These are phyloP conservation scores for Magnusiomyces suaveolens DNA, from an alignment of 1,139 yeast genomes.

Conservation along the genomic window DNA sequence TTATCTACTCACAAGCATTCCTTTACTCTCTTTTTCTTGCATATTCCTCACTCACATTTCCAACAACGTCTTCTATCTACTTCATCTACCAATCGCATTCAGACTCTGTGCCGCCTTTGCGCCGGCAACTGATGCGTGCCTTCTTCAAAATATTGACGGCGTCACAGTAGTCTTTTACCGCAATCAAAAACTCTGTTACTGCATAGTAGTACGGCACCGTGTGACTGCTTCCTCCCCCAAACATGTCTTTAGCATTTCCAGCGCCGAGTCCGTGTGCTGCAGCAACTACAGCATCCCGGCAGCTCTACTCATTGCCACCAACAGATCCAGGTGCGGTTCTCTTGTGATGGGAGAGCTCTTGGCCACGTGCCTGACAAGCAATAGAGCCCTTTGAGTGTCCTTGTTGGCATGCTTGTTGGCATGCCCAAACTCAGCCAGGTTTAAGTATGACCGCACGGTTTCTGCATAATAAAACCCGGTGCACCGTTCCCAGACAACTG, in stretches of 20 bases:
- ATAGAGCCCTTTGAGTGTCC: constrained; percentile 52
- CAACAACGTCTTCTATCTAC: constrained; percentile 31
- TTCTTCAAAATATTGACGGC: constrained; percentile 46
- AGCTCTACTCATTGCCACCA: constrained; percentile 57
- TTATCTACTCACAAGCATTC: too few relatives aligned
- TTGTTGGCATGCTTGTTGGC: too few relatives aligned
- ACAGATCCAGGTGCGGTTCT: constrained; percentile 54
- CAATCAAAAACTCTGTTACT: constrained; percentile 54
- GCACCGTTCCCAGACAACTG: constrained; percentile 66
- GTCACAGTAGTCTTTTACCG: constrained; percentile 43
- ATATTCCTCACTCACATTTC: constrained; percentile 14
- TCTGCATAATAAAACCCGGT: constrained; percentile 74
- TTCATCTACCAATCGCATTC: constrained; percentile 58
- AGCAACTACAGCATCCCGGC: constrained; percentile 51
- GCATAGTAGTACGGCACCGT: constrained; percentile 55
- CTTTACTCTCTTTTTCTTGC: too few relatives aligned
- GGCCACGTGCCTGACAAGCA: constrained; percentile 52
- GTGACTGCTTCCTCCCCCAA: constrained; percentile 53
- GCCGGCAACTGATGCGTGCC: constrained; percentile 47
- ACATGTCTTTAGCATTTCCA: constrained; percentile 43
- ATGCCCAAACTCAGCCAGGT: constrained; percentile 65
- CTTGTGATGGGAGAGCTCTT: constrained; percentile 51
- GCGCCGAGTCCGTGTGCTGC: constrained; percentile 40
- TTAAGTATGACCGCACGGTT: constrained; percentile 60
- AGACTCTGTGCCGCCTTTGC: constrained; percentile 51